Evolutionary conservation across 169 alveolate genomes (phyloP).

Genomic region (Babesia bovis): DNA sequence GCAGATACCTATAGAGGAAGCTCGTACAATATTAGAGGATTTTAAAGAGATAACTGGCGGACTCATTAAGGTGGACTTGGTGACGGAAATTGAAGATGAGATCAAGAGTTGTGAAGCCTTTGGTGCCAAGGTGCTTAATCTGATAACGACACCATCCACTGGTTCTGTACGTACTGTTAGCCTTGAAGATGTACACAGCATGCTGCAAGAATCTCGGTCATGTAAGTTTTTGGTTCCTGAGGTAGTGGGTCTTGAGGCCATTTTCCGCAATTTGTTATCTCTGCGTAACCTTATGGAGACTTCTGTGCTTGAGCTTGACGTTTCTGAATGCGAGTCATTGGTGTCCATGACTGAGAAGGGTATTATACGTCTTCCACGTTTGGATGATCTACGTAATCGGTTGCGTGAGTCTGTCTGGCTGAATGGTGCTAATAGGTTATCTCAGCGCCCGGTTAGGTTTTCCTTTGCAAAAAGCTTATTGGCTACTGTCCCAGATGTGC

Average conservation of each 20-base stretch:
- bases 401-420: constrained; percentile 50
- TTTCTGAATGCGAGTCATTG: constrained; percentile 35
- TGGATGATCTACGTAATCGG: constrained; percentile 39
- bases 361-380: constrained; percentile 32
- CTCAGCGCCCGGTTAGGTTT: constrained; percentile 48
- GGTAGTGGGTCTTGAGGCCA: constrained; percentile 36
- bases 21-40: constrained; percentile 41
- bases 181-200: constrained; percentile 33
- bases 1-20: constrained; percentile 49
- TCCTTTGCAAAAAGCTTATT: constrained; percentile 27
- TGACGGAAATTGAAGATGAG: constrained; percentile 40
- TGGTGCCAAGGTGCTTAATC: constrained; percentile 19
- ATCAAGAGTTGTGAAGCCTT: constrained; percentile 40
- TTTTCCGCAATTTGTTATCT: constrained; percentile 30
- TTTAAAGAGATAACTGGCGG: constrained; percentile 36
- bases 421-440: constrained; percentile 20
- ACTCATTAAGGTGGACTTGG: constrained; percentile 21
- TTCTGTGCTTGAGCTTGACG: constrained; percentile 41
- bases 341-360: constrained; percentile 31
- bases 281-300: constrained; percentile 42
- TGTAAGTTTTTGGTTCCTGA: constrained; percentile 42
- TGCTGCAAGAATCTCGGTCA: constrained; percentile 28
- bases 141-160: constrained; percentile 18
- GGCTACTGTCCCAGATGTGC: constrained; percentile 34
- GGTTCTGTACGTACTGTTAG: constrained; percentile 37